Base-by-base conservation (phyloP, 352 stramenopile species). In the Blastocystis sp. region DNA sequence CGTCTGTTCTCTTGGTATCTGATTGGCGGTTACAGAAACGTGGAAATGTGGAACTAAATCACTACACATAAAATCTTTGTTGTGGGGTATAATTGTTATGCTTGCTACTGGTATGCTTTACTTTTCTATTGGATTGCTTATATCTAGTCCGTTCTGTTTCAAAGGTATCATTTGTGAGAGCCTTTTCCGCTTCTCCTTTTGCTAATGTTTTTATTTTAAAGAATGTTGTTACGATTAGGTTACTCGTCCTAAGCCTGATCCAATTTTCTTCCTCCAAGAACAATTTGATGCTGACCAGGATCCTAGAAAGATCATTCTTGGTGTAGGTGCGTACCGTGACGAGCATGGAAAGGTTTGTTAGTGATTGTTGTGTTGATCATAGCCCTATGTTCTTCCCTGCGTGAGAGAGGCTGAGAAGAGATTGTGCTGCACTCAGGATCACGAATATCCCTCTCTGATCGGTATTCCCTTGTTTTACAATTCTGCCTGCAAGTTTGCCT, bases 251-350 rank as follows among this genome's bases (percentile, higher is more conserved):
- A 89, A 79, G 63, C 43, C 90, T 34, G 88, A 92, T 90, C 91
- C 90, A 24, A 91, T 92, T 64, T 90, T 92, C 5, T 87, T 87
- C 39, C 66, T 93, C 26, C 81, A 90, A 41, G 91, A 93, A 47
- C 90, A 92, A n/a, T 96, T 95, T 81, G 91, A 93, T 78, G 85
- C 64, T 79, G 96, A 98, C 92, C 93, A 93, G 43, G 95, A 98
- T 91, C 56, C 95, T 70, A 91, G 93, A 66, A 98, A 99, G 92
- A 95, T 99, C 4, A 96, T 95, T 93, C 92, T 99, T 34, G 97
- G 98, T 68, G 97, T 99, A n/a, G 98, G 98, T 87, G 97, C 98
- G 6, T 99, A 99, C 93, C 94, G 97, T 89, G 95, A 97, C 90
- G 94, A 96, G 90, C 92, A 95, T 68, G 93, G 93, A 91, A 96